Evolutionary conservation across 768 basidiomycete species (phyloP), one percentile per base, ranked within the genome.

Genomic region (Boletus pseudopeckii): DNA sequence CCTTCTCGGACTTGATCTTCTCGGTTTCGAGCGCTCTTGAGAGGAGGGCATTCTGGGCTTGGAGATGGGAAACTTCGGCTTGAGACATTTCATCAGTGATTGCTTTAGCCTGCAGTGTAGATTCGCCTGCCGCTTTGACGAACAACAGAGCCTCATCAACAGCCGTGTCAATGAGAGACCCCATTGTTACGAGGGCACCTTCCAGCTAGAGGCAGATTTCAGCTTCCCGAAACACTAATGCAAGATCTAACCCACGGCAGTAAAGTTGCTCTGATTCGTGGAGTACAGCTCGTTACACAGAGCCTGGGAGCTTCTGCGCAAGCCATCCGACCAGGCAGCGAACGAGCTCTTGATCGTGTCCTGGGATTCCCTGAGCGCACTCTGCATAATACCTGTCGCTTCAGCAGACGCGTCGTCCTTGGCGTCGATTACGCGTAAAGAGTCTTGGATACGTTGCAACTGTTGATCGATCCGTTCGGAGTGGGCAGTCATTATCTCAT

Each of bases 31-130:
- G 73, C 59, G 90, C 71, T 40, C 75, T 75, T 7, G 72, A 69
- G 39, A 97, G 75, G 9, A 77, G 71, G 28, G 76, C 74, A 64
- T 95, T 96, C 67, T 95, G 91, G 49, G 80, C 74, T 58, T 80
- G 80, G 20, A 94, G 75, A 22, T 82, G 81, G 6, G 69, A 64
- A 40, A 88, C 79, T 73, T 90, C 84, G 13, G 71, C 67, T 28
- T 75, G 73, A 10, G 74, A 75, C 32, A 78, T 73, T 48, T 71
- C 74, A 26, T 79, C 76, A 1, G 77, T 74, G 30, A 84, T 63
- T 14, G 71, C 59, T 51, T 80, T 81, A 5, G 81, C 72, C 54
- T 83, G 78, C 26, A 70, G 66, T 15, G 83, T 64, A 32, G 79
- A 72, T 48, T 80, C 73, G 41, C 76, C 75, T 62, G 90, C 84